Evolutionary conservation across 768 basidiomycete species (phyloP), one percentile per base, ranked within the genome.

Genomic region (Tremella mesenterica): DNA sequence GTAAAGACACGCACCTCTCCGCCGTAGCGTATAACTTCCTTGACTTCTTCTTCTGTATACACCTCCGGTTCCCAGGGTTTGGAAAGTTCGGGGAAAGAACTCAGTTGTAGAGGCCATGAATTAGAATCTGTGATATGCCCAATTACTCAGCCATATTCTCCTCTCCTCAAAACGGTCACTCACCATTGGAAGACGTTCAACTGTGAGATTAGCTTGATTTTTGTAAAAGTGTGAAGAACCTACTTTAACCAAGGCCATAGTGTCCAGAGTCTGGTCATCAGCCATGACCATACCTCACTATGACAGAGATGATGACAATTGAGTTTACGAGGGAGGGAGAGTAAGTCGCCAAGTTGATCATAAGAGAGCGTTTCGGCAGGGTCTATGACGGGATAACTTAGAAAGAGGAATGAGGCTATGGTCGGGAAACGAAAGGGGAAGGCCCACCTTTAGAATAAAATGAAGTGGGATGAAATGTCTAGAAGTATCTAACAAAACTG

Each of bases 61-160:
- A 80, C 74, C 27, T 79, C 71, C 0, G 10, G 77, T 75, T 65
- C 83, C 81, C 4, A 18, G 70, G 78, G 77, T 16, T 58, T 55
- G 9, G 84, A 76, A 0, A 90, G 75, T 50, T 81, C 79, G 0
- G 83, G 78, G 65, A 80, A 83, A 9, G 77, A 78, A 2, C 80
- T 75, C 18, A 89, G 74, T 33, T 79, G 76, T 14, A 90, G 76
- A 1, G 88, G 87, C 76, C 86, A 91, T 2, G 69, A 66, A 63
- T 90, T 86, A 50, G 82, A 81, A 72, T 91, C 88, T 30, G 82
- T 81, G 52, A 87, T 77, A 64, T 90, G 88, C 88, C 87, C 48
- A n/a, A n/a, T 26, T 20, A 27, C 20, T 47, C 12, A 47, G 45
- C 45, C 29, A 8, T 9, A n/a, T 43, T 8, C 41, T 43, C 33